Percentiles rank a stretch among this genome's conserved stretches.
These are phyloP conservation scores for Pittosporum tobira DNA, from an alignment of 129 eudicot species.

Conservation along the genomic window DNA sequence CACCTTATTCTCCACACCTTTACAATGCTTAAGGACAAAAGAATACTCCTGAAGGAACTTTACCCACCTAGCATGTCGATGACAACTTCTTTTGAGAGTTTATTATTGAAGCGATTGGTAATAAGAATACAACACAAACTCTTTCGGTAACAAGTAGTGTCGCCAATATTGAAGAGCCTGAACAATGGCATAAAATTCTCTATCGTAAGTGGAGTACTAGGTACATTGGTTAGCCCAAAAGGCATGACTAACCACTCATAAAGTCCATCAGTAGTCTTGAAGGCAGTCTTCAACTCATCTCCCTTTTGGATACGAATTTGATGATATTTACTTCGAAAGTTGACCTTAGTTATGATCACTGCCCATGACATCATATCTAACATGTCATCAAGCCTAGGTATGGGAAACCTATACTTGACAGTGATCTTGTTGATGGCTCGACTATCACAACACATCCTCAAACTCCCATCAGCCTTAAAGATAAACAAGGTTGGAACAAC, in stretches of 20 bases:
- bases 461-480: background rate
- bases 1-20: no score
- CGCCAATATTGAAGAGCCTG: background rate
- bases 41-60: no score
- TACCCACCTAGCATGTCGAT: no score
- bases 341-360: background rate
- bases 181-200: background rate
- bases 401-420: background rate
- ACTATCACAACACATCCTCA: constrained; percentile 7
- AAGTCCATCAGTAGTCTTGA: background rate
- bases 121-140: background rate
- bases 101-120: background rate
- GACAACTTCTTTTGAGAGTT: background rate
- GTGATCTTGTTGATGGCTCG: constrained; percentile 12
- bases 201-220: background rate
- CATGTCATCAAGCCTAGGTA: constrained; percentile 15
- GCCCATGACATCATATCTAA: background rate
- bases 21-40: no score
- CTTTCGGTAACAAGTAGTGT: background rate
- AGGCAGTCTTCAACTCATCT: constrained; percentile 13
- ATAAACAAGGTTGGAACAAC: background rate
- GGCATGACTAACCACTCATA: constrained; percentile 17
- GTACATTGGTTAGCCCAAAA: background rate
- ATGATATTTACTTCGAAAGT: background rate
- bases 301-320: background rate